phyloP scores from a whole-genome alignment of 1,139 yeast species.

The Pneumocystis carinii region DNA sequence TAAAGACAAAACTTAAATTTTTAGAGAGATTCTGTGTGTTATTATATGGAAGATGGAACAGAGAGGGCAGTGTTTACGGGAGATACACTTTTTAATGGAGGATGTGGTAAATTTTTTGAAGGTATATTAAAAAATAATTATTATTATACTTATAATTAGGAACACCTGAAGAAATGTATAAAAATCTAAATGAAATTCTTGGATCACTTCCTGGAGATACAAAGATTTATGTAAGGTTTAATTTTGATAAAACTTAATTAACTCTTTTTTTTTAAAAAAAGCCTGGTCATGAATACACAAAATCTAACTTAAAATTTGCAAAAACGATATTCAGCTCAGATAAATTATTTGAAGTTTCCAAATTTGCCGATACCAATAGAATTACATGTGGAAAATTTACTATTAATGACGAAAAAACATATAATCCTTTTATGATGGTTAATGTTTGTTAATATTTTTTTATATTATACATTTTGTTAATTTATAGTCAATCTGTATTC shows the following conservation, averaged over 20 bases:
- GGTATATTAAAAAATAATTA: slow-evolving; percentile 29
- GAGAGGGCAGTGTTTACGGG: slow-evolving; percentile 82
- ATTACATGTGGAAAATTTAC: slow-evolving; percentile 74
- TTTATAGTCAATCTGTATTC: slow-evolving; percentile 37
- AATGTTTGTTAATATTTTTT: slow-evolving; percentile 11
- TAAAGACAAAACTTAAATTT: background rate
- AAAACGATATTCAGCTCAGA: slow-evolving; percentile 35
- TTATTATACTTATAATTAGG: slow-evolving; percentile 4
- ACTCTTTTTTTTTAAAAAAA: slow-evolving; percentile 17
- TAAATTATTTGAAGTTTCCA: slow-evolving; percentile 41
- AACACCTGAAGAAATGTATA: slow-evolving; percentile 62
- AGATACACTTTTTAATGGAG: slow-evolving; percentile 83
- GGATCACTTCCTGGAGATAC: slow-evolving; percentile 54
- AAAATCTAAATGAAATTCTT: slow-evolving; percentile 44
- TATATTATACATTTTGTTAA: background rate
- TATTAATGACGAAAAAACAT: slow-evolving; percentile 61
- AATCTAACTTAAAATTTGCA: slow-evolving; percentile 63
- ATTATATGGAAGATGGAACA: slow-evolving; percentile 49
- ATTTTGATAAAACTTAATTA: background rate
- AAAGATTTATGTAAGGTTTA: slow-evolving; percentile 31
- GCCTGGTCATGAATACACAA: slow-evolving; percentile 95
- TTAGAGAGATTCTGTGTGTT: slow-evolving; percentile 39
- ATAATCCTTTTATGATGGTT: slow-evolving; percentile 82
- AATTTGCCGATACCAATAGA: slow-evolving; percentile 41
- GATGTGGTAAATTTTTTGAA: slow-evolving; percentile 94